A percentile compares a stretch with the other conserved stretches of the same genome.
Evolutionary conservation across 257 asterid species (phyloP).

Genomic region (Hygrophila difformis): DNA sequence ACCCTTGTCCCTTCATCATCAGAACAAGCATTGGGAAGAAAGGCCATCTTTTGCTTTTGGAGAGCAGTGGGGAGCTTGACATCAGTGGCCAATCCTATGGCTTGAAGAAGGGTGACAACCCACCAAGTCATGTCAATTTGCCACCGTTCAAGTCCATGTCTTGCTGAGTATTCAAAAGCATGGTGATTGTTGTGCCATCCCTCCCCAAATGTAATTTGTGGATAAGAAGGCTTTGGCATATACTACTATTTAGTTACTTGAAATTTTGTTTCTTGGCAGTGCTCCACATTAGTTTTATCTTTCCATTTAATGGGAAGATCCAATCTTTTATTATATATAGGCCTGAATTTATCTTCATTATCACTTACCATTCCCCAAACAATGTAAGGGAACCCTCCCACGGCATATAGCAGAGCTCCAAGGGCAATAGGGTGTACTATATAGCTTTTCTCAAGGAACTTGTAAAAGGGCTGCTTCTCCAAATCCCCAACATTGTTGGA

Average conservation of each 20-base stretch:
- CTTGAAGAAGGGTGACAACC: constrained; percentile 43
- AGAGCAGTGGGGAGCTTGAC: constrained; percentile 49
- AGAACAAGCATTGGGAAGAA: too few species aligned
- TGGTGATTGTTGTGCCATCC: constrained; percentile 91
- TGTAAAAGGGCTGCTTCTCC: constrained; percentile 63
- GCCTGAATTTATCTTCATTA: too few species aligned
- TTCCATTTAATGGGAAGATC: too few species aligned
- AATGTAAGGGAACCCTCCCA: constrained; percentile 71
- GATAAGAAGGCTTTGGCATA: too few species aligned
- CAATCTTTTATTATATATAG: too few species aligned
- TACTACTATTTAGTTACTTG: too few species aligned
- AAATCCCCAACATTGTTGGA: constrained; percentile 64
- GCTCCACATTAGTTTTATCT: too few species aligned
- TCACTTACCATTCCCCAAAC: constrained; percentile 81
- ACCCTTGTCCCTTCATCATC: too few species aligned
- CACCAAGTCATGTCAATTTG: constrained; percentile 74
- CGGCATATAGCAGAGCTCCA: constrained; percentile 51
- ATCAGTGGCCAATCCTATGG: constrained; percentile 52
- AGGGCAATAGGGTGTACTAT: constrained; percentile 49
- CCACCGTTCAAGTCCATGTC: constrained; percentile 84
- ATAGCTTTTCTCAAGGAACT: constrained; percentile 42
- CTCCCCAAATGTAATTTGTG: constrained; percentile 78
- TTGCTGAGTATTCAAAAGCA: constrained; percentile 73
- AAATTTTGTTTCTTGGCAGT: too few species aligned
- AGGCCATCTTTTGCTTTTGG: constrained; percentile 45